A percentile compares a stretch with the other conserved stretches of the same genome.
Conservation (phyloP, 768 basidiomycete genomes). For the Amanita pallidorosea region DNA sequence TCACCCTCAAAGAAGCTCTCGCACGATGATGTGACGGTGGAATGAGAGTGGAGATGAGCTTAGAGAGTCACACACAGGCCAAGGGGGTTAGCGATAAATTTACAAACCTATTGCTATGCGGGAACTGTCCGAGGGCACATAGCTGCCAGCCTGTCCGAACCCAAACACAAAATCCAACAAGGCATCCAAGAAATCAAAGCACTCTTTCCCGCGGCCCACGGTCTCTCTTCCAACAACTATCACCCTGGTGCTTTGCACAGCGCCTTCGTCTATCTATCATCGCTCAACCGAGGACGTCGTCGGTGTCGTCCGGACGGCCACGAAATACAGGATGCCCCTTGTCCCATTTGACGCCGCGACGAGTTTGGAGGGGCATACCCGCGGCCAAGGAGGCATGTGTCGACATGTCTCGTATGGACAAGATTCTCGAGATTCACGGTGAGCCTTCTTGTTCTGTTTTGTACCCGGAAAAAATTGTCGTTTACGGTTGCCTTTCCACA, state of each 20-base stretch:
- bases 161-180: constrained; percentile 38
- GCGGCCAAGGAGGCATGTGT: constrained; percentile 65
- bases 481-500: neutral
- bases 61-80: no score
- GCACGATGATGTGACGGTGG: no score
- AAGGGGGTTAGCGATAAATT: no score
- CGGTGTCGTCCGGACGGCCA: constrained; percentile 63
- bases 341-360: constrained; percentile 77
- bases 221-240: constrained; percentile 41
- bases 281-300: constrained; percentile 73
- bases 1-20: no score
- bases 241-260: constrained; percentile 43
- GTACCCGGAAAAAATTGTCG: no score
- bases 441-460: neutral
- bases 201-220: constrained; percentile 36
- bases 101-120: no score
- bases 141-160: no score
- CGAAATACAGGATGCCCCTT: constrained; percentile 67
- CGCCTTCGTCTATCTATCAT: constrained; percentile 58
- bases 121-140: no score
- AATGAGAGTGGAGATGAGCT: no score
- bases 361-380: constrained; percentile 67
- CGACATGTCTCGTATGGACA: constrained; percentile 72
- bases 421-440: constrained; percentile 69
- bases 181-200: constrained; percentile 40